Evolutionary conservation across 192 early-diverging fungal genomes (phyloP).

Genomic region (Phycomyces nitens): DNA sequence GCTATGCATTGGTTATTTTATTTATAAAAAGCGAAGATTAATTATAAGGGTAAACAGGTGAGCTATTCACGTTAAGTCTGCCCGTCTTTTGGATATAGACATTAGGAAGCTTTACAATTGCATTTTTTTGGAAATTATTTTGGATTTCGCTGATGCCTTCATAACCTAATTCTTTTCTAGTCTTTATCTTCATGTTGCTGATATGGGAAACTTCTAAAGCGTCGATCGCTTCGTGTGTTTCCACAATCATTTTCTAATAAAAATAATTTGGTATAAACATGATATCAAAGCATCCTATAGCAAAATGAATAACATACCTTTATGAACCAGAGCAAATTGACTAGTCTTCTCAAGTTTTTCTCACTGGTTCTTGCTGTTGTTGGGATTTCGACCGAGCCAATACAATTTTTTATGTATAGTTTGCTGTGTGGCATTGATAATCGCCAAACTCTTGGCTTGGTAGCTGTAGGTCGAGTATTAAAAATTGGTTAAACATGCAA

Average conservation of each 20-base stretch:
- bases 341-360: neutral
- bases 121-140: constrained; percentile 3
- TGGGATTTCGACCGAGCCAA: constrained; percentile 3
- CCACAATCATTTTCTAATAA: constrained; percentile 7
- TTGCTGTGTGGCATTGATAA: constrained; percentile 7
- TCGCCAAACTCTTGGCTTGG: neutral
- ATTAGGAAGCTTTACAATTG: neutral
- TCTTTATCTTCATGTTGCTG: constrained; percentile 5
- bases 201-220: constrained; percentile 6
- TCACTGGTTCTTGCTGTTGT: constrained; percentile 4
- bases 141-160: constrained; percentile 4
- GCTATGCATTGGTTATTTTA: too few species aligned
- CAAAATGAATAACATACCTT: constrained; percentile 4
- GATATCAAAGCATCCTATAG: constrained; percentile 5
- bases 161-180: constrained; percentile 3
- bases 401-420: constrained; percentile 6
- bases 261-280: neutral
- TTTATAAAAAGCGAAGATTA: too few species aligned
- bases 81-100: neutral
- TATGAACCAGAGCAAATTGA: constrained; percentile 2
- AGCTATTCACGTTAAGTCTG: constrained; percentile 5
- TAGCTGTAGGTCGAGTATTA: constrained; percentile 2
- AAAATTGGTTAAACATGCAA: neutral
- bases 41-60: too few species aligned
- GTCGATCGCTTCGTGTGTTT: neutral